These are phyloP conservation scores for Xerocomellus intermedius DNA, from an alignment of 768 basidiomycete genomes.

Conservation along the genomic window DNA sequence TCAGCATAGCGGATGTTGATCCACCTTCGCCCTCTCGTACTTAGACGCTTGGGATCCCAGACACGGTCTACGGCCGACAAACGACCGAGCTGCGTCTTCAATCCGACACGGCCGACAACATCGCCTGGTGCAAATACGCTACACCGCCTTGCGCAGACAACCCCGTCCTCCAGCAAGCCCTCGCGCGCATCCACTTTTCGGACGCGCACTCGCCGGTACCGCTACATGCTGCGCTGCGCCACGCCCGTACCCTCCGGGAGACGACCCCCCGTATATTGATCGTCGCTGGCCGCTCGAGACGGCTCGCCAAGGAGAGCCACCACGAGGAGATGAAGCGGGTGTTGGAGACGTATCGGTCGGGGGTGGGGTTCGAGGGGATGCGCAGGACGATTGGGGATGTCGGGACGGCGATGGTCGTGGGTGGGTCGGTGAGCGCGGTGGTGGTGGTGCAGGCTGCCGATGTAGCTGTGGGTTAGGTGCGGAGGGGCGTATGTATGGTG, in stretches of 20 bases:
- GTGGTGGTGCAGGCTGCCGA: conserved; percentile 68
- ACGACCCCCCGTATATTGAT: conserved; percentile 49
- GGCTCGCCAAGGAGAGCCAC: conserved; percentile 74
- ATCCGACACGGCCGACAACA: conserved; percentile 82
- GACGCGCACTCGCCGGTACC: conserved; percentile 54
- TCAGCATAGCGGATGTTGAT: too few relatives aligned
- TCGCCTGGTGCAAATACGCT: conserved; percentile 69
- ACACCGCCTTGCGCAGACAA: conserved; percentile 16
- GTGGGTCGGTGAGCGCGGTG: conserved; percentile 51
- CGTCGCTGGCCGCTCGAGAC: conserved; percentile 70
- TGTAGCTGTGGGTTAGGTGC: neutral
- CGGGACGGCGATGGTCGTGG: conserved; percentile 72
- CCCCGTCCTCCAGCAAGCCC: conserved; percentile 31
- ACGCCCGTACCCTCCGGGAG: conserved; percentile 35
- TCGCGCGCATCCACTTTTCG: conserved; percentile 64
- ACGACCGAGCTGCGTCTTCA: conserved; percentile 66
- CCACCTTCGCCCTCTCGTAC: too few relatives aligned
- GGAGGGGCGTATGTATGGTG: neutral
- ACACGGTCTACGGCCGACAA: conserved; percentile 67
- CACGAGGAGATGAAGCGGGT: conserved; percentile 65
- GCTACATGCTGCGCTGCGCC: conserved; percentile 52
- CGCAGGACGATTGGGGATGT: conserved; percentile 86
- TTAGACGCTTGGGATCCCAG: conserved; percentile 48
- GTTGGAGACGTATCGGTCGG: conserved; percentile 41
- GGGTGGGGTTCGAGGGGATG: conserved; percentile 34